Conservation (phyloP, 2,329 filamentous ascomycete genomes). For the Botrytis aclada region DNA sequence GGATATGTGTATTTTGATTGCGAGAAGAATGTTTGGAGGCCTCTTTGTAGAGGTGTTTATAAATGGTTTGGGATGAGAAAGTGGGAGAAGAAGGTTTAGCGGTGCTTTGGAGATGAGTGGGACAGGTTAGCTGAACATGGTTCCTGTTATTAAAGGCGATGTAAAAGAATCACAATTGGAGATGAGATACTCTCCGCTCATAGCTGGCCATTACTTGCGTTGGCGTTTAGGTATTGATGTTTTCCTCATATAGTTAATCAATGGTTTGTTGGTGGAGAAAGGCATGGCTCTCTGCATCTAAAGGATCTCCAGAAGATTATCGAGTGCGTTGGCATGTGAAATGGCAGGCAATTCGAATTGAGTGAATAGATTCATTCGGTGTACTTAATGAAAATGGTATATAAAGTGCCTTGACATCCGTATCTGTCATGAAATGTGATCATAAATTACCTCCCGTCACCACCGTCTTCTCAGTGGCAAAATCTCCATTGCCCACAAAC, state of each 20-base stretch:
- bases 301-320: neutral
- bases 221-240: neutral
- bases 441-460: neutral
- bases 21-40: slow-evolving; percentile 5
- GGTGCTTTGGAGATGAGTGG: neutral
- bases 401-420: neutral
- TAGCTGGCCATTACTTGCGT: neutral
- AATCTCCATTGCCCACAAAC: too few relatives aligned
- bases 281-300: neutral
- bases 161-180: neutral
- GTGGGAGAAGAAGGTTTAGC: neutral
- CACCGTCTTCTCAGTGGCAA: neutral
- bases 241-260: neutral
- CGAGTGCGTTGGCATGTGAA: too few relatives aligned
- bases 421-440: neutral
- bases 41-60: slow-evolving; percentile 9
- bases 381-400: neutral
- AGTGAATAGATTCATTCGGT: neutral
- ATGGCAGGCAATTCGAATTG: neutral
- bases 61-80: neutral
- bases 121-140: too few relatives aligned
- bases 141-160: neutral
- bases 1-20: slow-evolving; percentile 14
- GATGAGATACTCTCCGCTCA: neutral
- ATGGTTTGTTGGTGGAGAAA: neutral